Conservation (phyloP, 169 alveolate species). For the Cryptosporidium sp. region DNA sequence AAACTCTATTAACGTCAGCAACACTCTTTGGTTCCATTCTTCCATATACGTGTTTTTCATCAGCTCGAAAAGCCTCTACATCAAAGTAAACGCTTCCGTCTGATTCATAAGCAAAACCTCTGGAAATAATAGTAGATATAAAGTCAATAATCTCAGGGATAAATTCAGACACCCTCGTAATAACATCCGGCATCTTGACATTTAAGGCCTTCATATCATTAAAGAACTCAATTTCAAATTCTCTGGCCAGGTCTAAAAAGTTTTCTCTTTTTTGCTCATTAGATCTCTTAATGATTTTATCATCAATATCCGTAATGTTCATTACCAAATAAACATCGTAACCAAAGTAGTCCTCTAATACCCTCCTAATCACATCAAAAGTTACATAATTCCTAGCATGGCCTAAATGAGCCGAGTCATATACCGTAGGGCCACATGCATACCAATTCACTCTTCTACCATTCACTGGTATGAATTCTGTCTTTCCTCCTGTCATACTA, state of each 20-base stretch:
- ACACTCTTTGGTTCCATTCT: conserved; percentile 93
- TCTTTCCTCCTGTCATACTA: conserved; percentile 64
- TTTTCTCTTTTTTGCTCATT: conserved; percentile 81
- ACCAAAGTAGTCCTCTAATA: conserved; percentile 93
- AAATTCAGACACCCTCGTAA: conserved; percentile 96
- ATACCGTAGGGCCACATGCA: conserved; percentile 96
- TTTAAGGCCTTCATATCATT: conserved; percentile 91
- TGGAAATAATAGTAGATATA: conserved; percentile 90
- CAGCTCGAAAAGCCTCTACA: conserved; percentile 88
- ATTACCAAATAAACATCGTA: conserved; percentile 94
- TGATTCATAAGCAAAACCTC: conserved; percentile 96
- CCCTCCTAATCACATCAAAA: conserved; percentile 95
- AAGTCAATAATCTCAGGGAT: conserved; percentile 93
- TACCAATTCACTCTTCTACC: conserved; percentile 90
- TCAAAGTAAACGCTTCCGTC: conserved; percentile 97
- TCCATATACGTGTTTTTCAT: conserved; percentile 90
- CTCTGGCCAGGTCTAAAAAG: conserved; percentile 87
- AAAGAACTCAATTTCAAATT: conserved; percentile 93
- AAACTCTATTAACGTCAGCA: conserved; percentile 83
- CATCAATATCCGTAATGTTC: conserved; percentile 99
- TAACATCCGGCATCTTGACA: conserved; percentile 93
- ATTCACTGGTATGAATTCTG: conserved; percentile 76
- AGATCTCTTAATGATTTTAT: conserved; percentile 94
- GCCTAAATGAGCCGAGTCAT: conserved; percentile 98
- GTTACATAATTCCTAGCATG: conserved; percentile 98